Evolutionary conservation across 768 basidiomycete genomes (phyloP), one percentile per base, ranked within the genome.

Genomic region (Plicaturopsis crispa): DNA sequence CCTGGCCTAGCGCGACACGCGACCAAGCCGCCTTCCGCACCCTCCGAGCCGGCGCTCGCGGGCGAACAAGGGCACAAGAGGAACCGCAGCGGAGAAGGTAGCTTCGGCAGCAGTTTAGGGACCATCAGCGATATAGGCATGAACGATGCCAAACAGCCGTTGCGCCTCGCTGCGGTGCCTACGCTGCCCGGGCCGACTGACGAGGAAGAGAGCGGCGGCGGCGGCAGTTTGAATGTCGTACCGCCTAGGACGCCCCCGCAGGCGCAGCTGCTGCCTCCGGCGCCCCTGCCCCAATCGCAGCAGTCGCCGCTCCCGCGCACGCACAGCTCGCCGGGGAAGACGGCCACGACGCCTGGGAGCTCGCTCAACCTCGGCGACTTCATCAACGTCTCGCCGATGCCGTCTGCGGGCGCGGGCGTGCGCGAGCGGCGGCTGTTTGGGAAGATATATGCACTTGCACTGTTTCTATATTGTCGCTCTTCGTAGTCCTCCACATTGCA

Each of bases 351-450:
- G 3, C 63, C 63, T 20, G 59, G 44, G 24, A 57, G 46, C 48
- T 58, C 48, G 57, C 83, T 85, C 59, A 80, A 83, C 54, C 64
- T 83, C 42, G 72, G 71, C 46, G 83, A 85, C 41, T 86, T 76
- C 53, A 75, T 84, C 51, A 77, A 85, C 47, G 78, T 78, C 24
- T 84, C 82, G 18, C 80, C 80, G 11, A 78, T 79, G 3, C 77
- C 79, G 4, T 63, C 68, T 10, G 56, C 67, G 12, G 61, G 57
- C 11, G 40, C 53, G 2, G 50, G 57, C 33, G 50, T 50, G 7
- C 62, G 50, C 22, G 53, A 56, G 24, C 56, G 81, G 36, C 77
- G 73, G 54, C 57, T 84, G 40, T 84, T 84, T 50, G 81, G 83
- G 48, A 81, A 79, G 49, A n/a, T n/a, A n/a, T n/a, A n/a, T n/a